These are phyloP conservation scores for Dipodascopsis tothii DNA, from an alignment of 805 yeast species.

Conservation along the genomic window DNA sequence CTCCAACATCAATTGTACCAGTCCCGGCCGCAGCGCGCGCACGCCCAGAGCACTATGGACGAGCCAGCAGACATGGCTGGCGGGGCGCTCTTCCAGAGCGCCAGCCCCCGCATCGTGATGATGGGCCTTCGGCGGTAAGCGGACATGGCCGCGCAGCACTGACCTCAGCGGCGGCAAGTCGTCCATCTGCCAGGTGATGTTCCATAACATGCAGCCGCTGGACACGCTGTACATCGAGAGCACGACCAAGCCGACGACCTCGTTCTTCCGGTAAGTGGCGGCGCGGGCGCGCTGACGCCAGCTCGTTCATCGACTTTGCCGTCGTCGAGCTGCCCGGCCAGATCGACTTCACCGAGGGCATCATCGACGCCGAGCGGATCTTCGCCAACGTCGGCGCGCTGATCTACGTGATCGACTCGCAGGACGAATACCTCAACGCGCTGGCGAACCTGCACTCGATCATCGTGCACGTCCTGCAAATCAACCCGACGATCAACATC, in stretches of 20 bases:
- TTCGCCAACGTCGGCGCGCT: conserved; percentile 81
- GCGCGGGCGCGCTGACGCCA: background rate
- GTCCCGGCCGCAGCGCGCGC: too few species aligned
- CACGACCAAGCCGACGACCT: conserved; percentile 38
- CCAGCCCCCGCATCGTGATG: conserved; percentile 11
- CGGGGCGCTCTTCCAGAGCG: background rate
- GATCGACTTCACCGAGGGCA: conserved; percentile 77
- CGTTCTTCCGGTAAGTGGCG: conserved; percentile 8
- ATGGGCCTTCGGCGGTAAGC: conserved; percentile 19
- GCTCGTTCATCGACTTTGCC: conserved; percentile 71
- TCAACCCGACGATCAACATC: conserved; percentile 76
- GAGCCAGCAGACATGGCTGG: too few species aligned
- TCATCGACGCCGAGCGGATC: conserved; percentile 66
- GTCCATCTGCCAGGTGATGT: conserved; percentile 89
- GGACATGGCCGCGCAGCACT: background rate
- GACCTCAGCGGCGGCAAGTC: conserved; percentile 63
- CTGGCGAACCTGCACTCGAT: conserved; percentile 81
- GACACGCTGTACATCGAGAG: conserved; percentile 87
- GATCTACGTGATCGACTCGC: conserved; percentile 90
- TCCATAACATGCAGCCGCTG: conserved; percentile 91
- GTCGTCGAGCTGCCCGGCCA: conserved; percentile 96
- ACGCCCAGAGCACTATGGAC: too few species aligned
- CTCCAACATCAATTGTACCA: too few species aligned
- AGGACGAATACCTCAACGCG: conserved; percentile 90
- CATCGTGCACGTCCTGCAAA: conserved; percentile 75